Conservation (phyloP, 306 rosid genomes). For the Citrullus amarus region DNA sequence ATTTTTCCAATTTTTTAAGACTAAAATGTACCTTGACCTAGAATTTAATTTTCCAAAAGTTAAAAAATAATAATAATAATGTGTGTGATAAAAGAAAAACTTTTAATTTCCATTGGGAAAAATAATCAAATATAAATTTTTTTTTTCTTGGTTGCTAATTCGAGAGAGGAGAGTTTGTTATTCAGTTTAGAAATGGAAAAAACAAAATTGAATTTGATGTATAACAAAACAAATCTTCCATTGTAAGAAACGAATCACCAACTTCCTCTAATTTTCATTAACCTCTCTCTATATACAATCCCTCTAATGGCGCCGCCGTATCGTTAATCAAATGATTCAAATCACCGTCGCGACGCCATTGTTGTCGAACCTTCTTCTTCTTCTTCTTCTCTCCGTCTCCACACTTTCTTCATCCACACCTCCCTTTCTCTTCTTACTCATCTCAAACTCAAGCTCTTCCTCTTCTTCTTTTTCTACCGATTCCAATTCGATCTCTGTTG, state of each 20-base stretch:
- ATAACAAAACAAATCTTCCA: not conserved
- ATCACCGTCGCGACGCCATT: slow-evolving; percentile 1
- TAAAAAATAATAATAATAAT: too few relatives aligned
- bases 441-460: not conserved
- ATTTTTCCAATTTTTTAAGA: too few relatives aligned
- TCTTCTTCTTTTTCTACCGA: not conserved
- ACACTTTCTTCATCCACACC: not conserved
- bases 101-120: too few relatives aligned
- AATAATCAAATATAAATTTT: too few relatives aligned
- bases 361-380: not conserved
- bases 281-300: not conserved
- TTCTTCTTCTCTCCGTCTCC: not conserved
- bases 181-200: not conserved
- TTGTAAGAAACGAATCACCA: not conserved
- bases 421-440: not conserved
- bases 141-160: too few relatives aligned
- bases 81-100: too few relatives aligned
- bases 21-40: too few relatives aligned
- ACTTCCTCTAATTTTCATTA: not conserved
- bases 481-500: not conserved
- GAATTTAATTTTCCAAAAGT: too few relatives aligned
- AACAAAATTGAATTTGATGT: not conserved
- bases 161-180: too few relatives aligned
- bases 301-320: not conserved
- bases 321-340: not conserved